Evolutionary conservation across 768 basidiomycete species (phyloP), one percentile per base, ranked within the genome.

Genomic region (Panellus pusillus): DNA sequence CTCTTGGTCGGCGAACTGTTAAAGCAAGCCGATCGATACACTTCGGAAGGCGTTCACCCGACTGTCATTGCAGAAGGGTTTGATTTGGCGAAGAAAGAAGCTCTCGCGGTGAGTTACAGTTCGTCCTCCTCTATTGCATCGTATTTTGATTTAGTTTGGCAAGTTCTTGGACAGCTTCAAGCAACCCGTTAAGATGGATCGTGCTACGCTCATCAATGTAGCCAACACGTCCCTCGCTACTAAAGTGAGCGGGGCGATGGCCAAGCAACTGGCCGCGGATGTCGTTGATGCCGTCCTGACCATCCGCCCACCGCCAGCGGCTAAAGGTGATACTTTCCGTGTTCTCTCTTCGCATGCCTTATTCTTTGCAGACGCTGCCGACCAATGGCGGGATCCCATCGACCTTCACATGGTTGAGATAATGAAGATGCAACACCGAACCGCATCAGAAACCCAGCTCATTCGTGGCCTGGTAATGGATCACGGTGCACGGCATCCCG

Each of bases 401-500:
- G 97, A 99, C 76, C 78, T 99, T 52, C 96, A 98, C 74, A 99
- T 99, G 97, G 77, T 99, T 47, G 97, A 99, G 74, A 87, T 98
- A 58, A 98, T 98, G 97, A 98, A 98, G 77, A 99, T 99, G 97
- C 96, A 97, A 71, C 97, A 99, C 74, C 89, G 95, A 64, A 95
- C 89, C 39, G 93, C 97, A 58, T 93, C 93, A 19, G 97, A 99
- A 71, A 99, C 97, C 28, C 91, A 97, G 68, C 84, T 99, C 36
- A 78, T 99, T 64, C 89, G 91, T 63, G 97, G 97, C 32, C 80
- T 99, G 53, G 97, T 99, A 41, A 79, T 99, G 63, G 97, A 99
- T 74, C 96, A 98, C 68, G 96, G 97, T 61, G 92, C 91, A 51
- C 78, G 97, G 61, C 97, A 99, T 74, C 96, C 97, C 11, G 97